Base-by-base conservation (phyloP, 2,329 filamentous ascomycete species). In the Penicillium palitans region DNA sequence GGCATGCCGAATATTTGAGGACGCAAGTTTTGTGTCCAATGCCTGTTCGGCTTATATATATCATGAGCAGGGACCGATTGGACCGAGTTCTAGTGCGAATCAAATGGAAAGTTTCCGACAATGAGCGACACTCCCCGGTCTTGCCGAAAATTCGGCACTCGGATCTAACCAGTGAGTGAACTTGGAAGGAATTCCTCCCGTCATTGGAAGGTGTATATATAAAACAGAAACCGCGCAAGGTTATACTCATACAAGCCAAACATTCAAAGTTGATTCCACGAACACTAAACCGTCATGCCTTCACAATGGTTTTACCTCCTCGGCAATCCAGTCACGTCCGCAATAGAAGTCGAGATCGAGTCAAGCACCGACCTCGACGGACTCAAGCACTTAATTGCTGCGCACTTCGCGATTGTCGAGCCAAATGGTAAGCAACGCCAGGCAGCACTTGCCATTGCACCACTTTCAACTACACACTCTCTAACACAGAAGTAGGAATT, bases 261-360 rank as follows among this genome's bases (percentile, higher is more conserved):
- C 4, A 29, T 35, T 19, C 21, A 47, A 31, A 17, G 35, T 37
- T 37, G 6, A 37, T 48, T 42, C 47, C 37, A 24, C n/a, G 10
- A 21, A 19, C 9, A 13, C n/a, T 6, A 21, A 12, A n/a, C 7
- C n/a, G n/a, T 21, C 4, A 62, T 68, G 66, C 48, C 63, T 48
- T 29, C 50, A 17, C 59, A 63, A 49, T 52, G 55, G 25, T 69
- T 69, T 42, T 61, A 66, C 31, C 63, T 70, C 10, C 45, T 66
- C 10, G 68, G 67, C 27, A 57, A 69, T 29, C 27, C 40, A 9
- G 19, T 25, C 5, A 52, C 59, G 8, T 55, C 59, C 15, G 57
- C 53, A 0, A 57, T 31, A 35, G 21, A 39, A 17, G 48, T 61
- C 46, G 46, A 57, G 29, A 7, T 59, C 13, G 48, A 59, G 25